phyloP scores from a whole-genome alignment of 768 basidiomycete species.

The Ramaria rubella region DNA sequence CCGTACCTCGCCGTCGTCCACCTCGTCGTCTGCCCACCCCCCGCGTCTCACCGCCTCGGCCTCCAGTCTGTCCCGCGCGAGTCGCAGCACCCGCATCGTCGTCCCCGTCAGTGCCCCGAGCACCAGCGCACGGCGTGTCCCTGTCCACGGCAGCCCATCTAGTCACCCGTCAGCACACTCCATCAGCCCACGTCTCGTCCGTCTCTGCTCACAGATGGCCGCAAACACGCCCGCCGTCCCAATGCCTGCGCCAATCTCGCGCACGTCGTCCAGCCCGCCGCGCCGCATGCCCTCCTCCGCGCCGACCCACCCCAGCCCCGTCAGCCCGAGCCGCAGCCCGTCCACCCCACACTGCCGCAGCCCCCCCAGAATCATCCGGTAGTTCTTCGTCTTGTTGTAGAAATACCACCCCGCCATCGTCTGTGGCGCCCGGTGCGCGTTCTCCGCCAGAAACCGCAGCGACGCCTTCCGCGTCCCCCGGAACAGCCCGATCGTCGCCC shows the following conservation, averaged over 20 bases:
- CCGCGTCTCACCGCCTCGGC: constrained; percentile 20
- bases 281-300: constrained; percentile 39
- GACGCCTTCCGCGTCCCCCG: constrained; percentile 66
- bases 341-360: constrained; percentile 60
- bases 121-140: constrained; percentile 39
- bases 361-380: constrained; percentile 68
- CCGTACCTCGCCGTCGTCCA: too few species aligned
- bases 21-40: too few species aligned
- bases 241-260: constrained; percentile 56
- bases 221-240: constrained; percentile 58
- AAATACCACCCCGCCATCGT: constrained; percentile 92
- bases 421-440: constrained; percentile 78
- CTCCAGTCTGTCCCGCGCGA: constrained; percentile 28
- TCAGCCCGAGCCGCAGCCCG: constrained; percentile 42
- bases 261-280: constrained; percentile 33
- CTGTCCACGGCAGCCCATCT: constrained; percentile 57
- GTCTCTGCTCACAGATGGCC: constrained; percentile 40
- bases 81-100: constrained; percentile 42
- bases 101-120: constrained; percentile 56
- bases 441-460: constrained; percentile 84
- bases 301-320: constrained; percentile 43
- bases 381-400: constrained; percentile 96
- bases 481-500: constrained; percentile 63
- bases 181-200: not conserved
- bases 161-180: not conserved